Base-by-base conservation (phyloP, 2,329 filamentous ascomycete genomes). In the Neobulgaria alba region DNA sequence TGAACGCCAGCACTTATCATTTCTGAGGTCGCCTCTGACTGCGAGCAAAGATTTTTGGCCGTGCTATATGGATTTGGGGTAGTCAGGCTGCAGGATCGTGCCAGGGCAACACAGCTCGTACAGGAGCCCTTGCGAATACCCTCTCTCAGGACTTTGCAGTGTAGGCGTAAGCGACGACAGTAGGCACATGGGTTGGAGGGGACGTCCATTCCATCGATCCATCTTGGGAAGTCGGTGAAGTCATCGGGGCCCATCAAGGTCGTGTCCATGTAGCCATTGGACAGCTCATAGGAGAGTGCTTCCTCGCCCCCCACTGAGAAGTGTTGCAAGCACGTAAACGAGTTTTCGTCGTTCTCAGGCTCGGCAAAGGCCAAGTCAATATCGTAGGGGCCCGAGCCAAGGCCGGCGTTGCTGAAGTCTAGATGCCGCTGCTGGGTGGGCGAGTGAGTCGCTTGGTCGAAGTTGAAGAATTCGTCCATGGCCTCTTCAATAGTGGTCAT, bases 401-500 rank as follows among this genome's bases (percentile, higher is more conserved):
- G 41, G 20, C 53, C 33, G 20, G 43, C 43, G 17, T 48, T 43
- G 4, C 38, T 34, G 18, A 38, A 29, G 7, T 36, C 41, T 26
- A 16, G 14, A 17, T 23, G 23, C 19, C 9, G 21, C 12, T 18
- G 14, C 10, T 8, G 23, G 10, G 26, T 12, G 19, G 10, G 20
- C 31, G 49, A 40, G 17, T 43, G 47, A 33, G 62, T 69, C 36
- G 67, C 65, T 43, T 68, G 61, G 51, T 77, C 73, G 73, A 76
- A 80, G 56, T 78, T 67, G 58, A 84, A 72, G 56, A 82, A 77
- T 47, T 79, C 72, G 41, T 81, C 76, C 49, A 68, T 64, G n/a
- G 59, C 63, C 2, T 61, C 58, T 48, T 73, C 63, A 36, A 62
- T 63, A n/a, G 63, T 61, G 45, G 60, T 62, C 57, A 57, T 58